phyloP scores from a whole-genome alignment of 139 green algal genomes.

The Limnomonas spitsbergensis region DNA sequence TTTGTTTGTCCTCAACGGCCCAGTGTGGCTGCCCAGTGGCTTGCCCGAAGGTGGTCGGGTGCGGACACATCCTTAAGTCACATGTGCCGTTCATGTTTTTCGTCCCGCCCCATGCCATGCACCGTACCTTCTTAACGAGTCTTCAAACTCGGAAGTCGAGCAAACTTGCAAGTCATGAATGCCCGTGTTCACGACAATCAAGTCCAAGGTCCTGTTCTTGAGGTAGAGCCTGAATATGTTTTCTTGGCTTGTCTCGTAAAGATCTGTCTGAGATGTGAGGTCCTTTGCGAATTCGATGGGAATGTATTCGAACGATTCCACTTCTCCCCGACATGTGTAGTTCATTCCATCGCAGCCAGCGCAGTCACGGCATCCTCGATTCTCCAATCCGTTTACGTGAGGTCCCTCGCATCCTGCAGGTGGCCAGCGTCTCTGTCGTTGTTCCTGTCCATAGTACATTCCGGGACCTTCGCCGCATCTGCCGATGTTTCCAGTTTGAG shows the following conservation, averaged over 20 bases:
- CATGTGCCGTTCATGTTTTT: neutral
- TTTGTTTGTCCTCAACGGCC: neutral
- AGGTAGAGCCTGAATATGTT: neutral
- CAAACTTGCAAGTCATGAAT: neutral
- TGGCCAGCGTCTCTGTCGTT: neutral
- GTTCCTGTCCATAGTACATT: neutral
- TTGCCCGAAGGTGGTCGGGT: too few relatives aligned
- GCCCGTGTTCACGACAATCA: neutral
- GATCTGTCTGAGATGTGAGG: neutral
- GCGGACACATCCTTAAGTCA: neutral
- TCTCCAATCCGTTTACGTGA: neutral
- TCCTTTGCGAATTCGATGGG: neutral
- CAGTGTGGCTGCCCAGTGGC: too few relatives aligned
- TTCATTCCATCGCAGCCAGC: neutral
- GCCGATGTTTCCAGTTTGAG: too few relatives aligned
- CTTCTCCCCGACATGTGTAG: neutral
- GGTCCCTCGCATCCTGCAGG: neutral
- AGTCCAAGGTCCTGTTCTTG: neutral
- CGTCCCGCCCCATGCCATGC: neutral
- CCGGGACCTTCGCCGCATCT: neutral
- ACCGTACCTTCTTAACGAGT: neutral
- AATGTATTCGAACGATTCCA: neutral
- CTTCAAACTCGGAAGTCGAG: neutral
- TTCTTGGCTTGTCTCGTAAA: slow-evolving; percentile 1
- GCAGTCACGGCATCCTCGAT: neutral